Evolutionary conservation across 2,329 filamentous ascomycete species (phyloP), one percentile per base, ranked within the genome.

Genomic region (Neofusicoccum umdonicola): DNA sequence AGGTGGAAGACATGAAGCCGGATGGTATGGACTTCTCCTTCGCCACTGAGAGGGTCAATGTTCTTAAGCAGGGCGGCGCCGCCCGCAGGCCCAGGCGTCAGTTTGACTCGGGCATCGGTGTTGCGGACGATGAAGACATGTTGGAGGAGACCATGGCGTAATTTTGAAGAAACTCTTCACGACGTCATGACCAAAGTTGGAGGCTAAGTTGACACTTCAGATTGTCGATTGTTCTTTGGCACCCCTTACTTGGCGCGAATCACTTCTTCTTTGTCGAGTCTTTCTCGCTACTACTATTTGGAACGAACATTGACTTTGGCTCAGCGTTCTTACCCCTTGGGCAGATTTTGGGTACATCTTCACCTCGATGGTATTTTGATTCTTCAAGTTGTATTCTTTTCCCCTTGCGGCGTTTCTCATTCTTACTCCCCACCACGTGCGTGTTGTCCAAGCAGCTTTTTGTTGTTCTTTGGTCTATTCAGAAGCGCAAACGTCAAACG

Each of bases 61-160:
- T 76, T 12, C 67, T 68, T 12, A 65, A 65, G 68, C 76, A 75
- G 68, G 70, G 71, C 61, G 71, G 70, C 66, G 64, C 68, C 8
- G 56, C 45, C 2, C 51, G 71, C 19, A 72, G 69, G 39, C 37
- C 37, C 11, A 61, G 64, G 64, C 68, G 74, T 37, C 70, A 71
- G 52, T 74, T 71, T 67, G 75, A 76, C 47, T 76, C 73, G 5
- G 75, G 75, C 6, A 73, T 76, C 60, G 73, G 72, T 19, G 68
- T 73, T 17, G 72, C 72, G 5, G 69, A 67, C 4, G 71, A 72
- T 27, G 69, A 69, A 9, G 67, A 66, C 64, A 69, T 65, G 57
- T 34, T 66, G 42, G 57, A 63, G 22, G 60, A 63, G 61, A 37
- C 61, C 3, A 54, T 63, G 60, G 52, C 52, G 56, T 60, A 41